phyloP scores from a whole-genome alignment of 441 rosid genomes.

The Populus hybrid region DNA sequence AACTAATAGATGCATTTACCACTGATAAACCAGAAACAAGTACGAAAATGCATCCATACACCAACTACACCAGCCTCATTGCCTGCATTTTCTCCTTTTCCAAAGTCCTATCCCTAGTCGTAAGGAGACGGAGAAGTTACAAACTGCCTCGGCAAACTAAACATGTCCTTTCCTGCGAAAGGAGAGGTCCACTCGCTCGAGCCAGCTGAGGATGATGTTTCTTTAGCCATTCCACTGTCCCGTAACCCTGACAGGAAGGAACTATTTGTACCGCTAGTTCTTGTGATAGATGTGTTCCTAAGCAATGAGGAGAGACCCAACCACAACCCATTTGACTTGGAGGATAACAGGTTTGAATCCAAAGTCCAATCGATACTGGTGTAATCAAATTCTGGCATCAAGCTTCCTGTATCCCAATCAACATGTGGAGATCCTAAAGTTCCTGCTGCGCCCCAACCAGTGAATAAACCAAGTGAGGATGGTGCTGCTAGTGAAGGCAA shows the following conservation, averaged over 20 bases:
- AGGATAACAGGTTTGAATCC: slow-evolving; percentile 29
- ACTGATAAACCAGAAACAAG: slow-evolving; percentile 24
- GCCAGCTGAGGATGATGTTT: slow-evolving; percentile 39
- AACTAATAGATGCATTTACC: slow-evolving; percentile 23
- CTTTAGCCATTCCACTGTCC: slow-evolving; percentile 30
- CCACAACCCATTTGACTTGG: slow-evolving; percentile 45
- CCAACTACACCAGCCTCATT: slow-evolving; percentile 12
- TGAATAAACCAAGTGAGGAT: slow-evolving; percentile 55
- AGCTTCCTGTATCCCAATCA: slow-evolving; percentile 44
- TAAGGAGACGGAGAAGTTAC: slow-evolving; percentile 79
- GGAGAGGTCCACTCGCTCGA: slow-evolving; percentile 84
- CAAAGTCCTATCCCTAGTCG: slow-evolving; percentile 24
- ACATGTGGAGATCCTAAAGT: slow-evolving; percentile 35
- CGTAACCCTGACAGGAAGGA: slow-evolving; percentile 37
- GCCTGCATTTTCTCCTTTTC: background rate
- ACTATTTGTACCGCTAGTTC: slow-evolving; percentile 37
- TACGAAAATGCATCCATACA: slow-evolving; percentile 19
- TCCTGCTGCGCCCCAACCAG: slow-evolving; percentile 42
- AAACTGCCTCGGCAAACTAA: slow-evolving; percentile 78
- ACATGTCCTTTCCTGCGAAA: slow-evolving; percentile 79
- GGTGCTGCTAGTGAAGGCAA: slow-evolving; percentile 39
- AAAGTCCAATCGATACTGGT: slow-evolving; percentile 49
- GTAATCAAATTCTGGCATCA: slow-evolving; percentile 46
- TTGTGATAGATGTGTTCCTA: slow-evolving; percentile 33
- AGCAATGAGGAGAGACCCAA: slow-evolving; percentile 39